Evolutionary conservation across 1,284 basidiomycete genomes (phyloP), one percentile per base, ranked within the genome.

Genomic region (Trichosporon sp.): DNA sequence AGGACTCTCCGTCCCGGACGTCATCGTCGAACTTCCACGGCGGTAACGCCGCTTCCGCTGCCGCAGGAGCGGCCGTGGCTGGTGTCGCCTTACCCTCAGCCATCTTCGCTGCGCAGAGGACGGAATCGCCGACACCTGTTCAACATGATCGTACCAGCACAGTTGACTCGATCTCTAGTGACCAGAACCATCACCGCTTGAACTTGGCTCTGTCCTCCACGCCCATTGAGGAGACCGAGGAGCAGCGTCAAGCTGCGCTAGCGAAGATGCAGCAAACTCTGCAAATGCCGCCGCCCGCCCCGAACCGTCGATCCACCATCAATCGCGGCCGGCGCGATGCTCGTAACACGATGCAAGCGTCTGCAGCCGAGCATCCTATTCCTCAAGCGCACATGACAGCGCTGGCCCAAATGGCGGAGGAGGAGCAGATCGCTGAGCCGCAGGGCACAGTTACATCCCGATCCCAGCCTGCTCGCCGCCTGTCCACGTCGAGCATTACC

Each of bases 251-350:
- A 57, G 82, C 81, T 1, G 84, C 84, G 0, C 72, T 84, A 21
- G 77, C 78, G 31, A 79, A 79, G 56, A 81, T 85, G 75, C 82
- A 84, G 67, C 78, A 78, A 59, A 82, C 82, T 1, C 74, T 83
- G 31, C 74, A 75, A 54, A 61, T 75, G 60, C 65, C 65, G 0
- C 73, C 73, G 9, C 70, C 69, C 14, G 64, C 71, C 11, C 78
- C 77, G 0, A 64, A 65, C 0, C 67, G 82, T 27, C 71, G 81
- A 10, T 68, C 73, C 4, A 83, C 82, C 0, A 78, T 80, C 31
- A 77, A 80, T 1, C 72, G 83, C 54, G 82, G 82, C 46, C 72
- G 83, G 33, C 71, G 83, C 31, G 82, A 83, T 62, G 81, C 81
- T 3, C 74, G 82, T 54, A 81, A 82, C 70, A 83, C 82, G 11